Evolutionary conservation across 1,139 yeast species (phyloP), one percentile per base, ranked within the genome.

Genomic region (Nematodospora anomalae): DNA sequence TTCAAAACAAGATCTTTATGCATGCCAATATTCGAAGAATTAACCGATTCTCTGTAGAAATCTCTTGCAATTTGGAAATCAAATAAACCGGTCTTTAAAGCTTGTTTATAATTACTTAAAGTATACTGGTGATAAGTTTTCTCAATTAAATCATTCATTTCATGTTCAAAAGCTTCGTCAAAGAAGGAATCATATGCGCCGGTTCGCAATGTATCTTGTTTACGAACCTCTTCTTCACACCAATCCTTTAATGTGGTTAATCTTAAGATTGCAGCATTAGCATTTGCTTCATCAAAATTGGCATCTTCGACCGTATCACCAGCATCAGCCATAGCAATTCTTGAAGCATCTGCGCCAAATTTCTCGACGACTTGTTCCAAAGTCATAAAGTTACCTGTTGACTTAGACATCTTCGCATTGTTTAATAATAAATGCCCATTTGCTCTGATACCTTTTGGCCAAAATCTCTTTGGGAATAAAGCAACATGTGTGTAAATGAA

Each of bases 301-400:
- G 99, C 98, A 65, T 94, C 99, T 67, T 92, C 98, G 48, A 89
- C 80, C 33, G 94, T 71, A 60, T 94, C 99, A 71, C 99, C 99
- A 40, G 97, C 97, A 71, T 94, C 97, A 26, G 98, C 99, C 52
- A 94, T 72, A 7, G 98, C 97, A 62, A 94, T 86, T 74, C 99
- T 84, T 14, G 96, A 75, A 29, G 97, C 97, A 64, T 94, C 99
- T 36, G 98, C 96, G 60, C 98, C 99, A 52, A 82, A 92, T 67
- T 92, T 94, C 52, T 79, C 76, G 41, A 83, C 83, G 54, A 84
- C 76, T 63, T 92, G 89, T 53, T 82, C 79, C 60, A 92, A 74
- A 36, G 98, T 92, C 83, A 89, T 75, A 60, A 94, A 92, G 71
- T 92, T 92, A 66, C 99, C 99, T 25, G 97, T 90, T 27, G 96